Base-by-base conservation (phyloP, 495 filamentous ascomycete genomes). In the Hypoxylon crocopeplum region DNA sequence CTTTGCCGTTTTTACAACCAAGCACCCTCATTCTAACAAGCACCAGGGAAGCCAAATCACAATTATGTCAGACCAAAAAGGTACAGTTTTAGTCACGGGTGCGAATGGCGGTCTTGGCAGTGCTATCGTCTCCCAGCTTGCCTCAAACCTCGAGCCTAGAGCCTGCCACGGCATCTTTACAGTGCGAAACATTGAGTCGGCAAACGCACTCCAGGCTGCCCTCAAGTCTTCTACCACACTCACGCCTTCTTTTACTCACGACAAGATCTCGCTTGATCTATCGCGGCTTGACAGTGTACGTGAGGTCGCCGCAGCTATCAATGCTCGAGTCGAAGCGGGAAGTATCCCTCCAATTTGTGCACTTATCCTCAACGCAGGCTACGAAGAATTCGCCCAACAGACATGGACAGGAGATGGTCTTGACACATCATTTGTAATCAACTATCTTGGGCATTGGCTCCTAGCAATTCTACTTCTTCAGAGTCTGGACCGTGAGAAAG, bases 81-180 rank as follows among this genome's bases (percentile, higher is more conserved):
- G 48, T 1, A 62, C 53, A 15, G 46, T 67, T 15, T 19, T 67
- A 3, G 44, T 67, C 7, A 67, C 64, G 1, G 64, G 64, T 16
- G 58, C 64, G 11, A 67, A 67, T 39, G 64, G 64, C 7, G 38
- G 52, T 74, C 22, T 75, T 77, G 83, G 20, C 75, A 77, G 36
- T 74, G 80, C 62, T 69, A 78, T 58, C 70, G 79, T 17, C 66
- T 77, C 50, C 72, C 75, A 62, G 60, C 80, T 53, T 69, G 79
- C 39, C 70, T 74, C 68, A 42, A 48, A 57, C 27, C 72, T 72
- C 16, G 49, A 73, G 4, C 61, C 69, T 25, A 56, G 66, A 11
- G 40, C 48, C 70, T 54, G 64, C 72, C 42, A 68, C 70, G 56
- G 73, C 59, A 16, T 79, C 73, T 47, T 73, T 38, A 70, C 69